These are phyloP conservation scores for Tricholoma saponaceum DNA, from an alignment of 768 basidiomycete genomes.

Conservation along the genomic window DNA sequence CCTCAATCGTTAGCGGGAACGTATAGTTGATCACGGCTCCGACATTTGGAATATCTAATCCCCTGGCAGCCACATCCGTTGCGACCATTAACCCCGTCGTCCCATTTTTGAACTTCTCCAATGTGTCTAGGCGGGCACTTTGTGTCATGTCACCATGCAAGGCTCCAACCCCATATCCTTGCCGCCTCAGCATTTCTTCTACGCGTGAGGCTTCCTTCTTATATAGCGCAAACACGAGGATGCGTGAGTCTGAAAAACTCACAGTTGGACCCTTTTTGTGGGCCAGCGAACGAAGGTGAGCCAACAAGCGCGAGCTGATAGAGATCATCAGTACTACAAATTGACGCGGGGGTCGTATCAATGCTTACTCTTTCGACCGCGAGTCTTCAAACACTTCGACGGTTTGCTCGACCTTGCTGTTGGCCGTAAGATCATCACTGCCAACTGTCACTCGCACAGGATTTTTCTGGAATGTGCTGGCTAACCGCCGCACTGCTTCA, in stretches of 20 bases:
- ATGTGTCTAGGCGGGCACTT: constrained; percentile 73
- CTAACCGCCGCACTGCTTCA: constrained; percentile 85
- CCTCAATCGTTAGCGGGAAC: constrained; percentile 95
- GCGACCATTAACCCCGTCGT: constrained; percentile 83
- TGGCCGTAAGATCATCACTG: constrained; percentile 91
- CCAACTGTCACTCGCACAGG: constrained; percentile 93
- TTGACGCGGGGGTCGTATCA: neutral
- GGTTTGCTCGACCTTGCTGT: constrained; percentile 86
- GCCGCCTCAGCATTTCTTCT: constrained; percentile 67
- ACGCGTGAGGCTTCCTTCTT: constrained; percentile 97
- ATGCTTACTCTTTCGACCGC: constrained; percentile 79
- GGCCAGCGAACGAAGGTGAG: constrained; percentile 47
- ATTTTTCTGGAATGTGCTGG: constrained; percentile 78
- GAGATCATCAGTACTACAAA: constrained; percentile 1
- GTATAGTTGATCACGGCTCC: constrained; percentile 94
- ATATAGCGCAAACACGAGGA: constrained; percentile 93
- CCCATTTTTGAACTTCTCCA: constrained; percentile 85
- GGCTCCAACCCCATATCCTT: constrained; percentile 75
- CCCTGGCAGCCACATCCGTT: constrained; percentile 96
- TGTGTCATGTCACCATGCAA: constrained; percentile 93
- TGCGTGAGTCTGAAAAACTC: constrained; percentile 54
- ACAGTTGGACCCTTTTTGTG: constrained; percentile 60
- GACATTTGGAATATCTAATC: constrained; percentile 96
- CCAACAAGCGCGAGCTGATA: constrained; percentile 54
- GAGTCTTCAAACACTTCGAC: constrained; percentile 90